Evolutionary conservation across 129 eudicot genomes (phyloP), one percentile per base, ranked within the genome.

Genomic region (Saussurea involucrata): DNA sequence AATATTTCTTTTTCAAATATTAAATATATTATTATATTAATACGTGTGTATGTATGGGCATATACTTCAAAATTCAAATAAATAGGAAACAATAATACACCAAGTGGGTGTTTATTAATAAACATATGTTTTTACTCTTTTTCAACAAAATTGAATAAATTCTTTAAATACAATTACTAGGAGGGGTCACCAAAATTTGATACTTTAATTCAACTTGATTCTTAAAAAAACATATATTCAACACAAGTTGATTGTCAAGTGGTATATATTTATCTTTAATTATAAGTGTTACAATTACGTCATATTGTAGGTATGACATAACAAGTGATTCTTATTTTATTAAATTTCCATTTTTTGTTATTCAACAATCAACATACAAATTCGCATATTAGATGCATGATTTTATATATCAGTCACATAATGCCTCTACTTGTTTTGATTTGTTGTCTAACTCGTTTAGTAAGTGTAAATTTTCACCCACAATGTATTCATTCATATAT

Each of bases 201-300:
- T 77, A 77, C 25, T 49, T 67, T 77, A 77, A 68, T 24, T 53
- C 81, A 77, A 77, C 60, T 77, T 77, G 81, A 55, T 68, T n/a
- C 25, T 49, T 31, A 24, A 55, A 77, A 49, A 55, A 3, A 68
- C 60, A 32, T 11, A 8, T 55, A n/a, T 22, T 32, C 75, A 68
- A 55, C 77, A 78, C 77, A 78, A 78, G 82, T 78, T 71, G 82
- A 71, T 60, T 63, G 57, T 61, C 82, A 70, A 70, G 77, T 78
- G 68, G 77, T 28, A 37, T 5, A 49, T 53, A 22, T 77, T 34
- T 58, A 58, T 58, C 64, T 20, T n/a, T 57, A 57, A 57, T 21
- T 58, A 20, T 21, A 22, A 58, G 25, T 58, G 5, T 58, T 58
- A 58, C 8, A 17, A 53, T 53, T 53, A 18, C 9, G 24, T 29